phyloP scores from a whole-genome alignment of 2,329 filamentous ascomycete genomes.

The Monilinia laxa region DNA sequence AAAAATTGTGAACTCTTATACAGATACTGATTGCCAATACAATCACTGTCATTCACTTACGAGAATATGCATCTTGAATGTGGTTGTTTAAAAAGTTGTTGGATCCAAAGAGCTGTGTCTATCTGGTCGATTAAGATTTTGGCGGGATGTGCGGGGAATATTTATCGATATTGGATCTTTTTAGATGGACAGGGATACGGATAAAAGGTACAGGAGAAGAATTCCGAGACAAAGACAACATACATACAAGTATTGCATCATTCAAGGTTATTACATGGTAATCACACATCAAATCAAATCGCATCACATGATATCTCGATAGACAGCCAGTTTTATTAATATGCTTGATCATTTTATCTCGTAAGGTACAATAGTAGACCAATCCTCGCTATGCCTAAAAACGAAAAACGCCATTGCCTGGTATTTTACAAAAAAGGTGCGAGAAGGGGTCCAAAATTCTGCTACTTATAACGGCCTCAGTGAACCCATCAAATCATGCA shows the following conservation, averaged over 20 bases:
- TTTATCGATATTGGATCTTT: slow-evolving; percentile 22
- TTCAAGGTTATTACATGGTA: slow-evolving; percentile 2
- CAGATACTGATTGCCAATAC: not conserved
- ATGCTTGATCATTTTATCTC: slow-evolving; percentile 18
- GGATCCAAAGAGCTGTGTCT: not conserved
- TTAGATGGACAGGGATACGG: slow-evolving; percentile 16
- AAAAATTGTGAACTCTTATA: not conserved
- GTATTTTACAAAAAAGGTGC: slow-evolving; percentile 21
- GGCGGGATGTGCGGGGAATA: slow-evolving; percentile 20
- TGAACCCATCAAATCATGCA: slow-evolving; percentile 16
- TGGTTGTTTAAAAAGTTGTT: slow-evolving; percentile 4
- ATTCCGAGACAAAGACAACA: not conserved
- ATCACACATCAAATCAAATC: not conserved
- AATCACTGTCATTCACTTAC: slow-evolving; percentile 41
- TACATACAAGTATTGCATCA: not conserved
- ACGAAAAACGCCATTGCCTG: slow-evolving; percentile 19
- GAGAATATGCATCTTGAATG: slow-evolving; percentile 50
- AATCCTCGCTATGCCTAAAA: slow-evolving; percentile 21
- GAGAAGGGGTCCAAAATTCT: slow-evolving; percentile 15
- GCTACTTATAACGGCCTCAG: slow-evolving; percentile 6
- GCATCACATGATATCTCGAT: not conserved
- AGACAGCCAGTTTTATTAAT: not conserved
- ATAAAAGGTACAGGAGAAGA: too few species aligned
- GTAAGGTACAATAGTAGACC: slow-evolving; percentile 19
- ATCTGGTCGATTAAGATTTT: not conserved